Evolutionary conservation across 2,329 filamentous ascomycete species (phyloP).

Genomic region (Plenodomus lindquistii): DNA sequence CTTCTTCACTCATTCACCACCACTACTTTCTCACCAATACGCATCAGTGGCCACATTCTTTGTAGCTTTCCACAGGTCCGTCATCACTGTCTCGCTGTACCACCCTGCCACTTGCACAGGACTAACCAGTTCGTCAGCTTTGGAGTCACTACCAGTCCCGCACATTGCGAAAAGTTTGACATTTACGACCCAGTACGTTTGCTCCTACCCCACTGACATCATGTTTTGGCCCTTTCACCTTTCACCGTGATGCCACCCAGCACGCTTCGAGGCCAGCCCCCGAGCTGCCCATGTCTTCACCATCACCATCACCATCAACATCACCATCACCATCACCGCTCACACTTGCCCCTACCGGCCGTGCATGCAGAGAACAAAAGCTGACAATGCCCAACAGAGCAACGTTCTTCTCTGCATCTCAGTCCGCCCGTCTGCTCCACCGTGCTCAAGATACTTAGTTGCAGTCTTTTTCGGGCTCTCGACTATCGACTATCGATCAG

Average conservation of each 20-base stretch:
- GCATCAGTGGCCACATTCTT: slow-evolving; percentile 51
- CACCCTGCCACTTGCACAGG: slow-evolving; percentile 1
- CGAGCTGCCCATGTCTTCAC: slow-evolving; percentile 1
- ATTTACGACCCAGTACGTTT: slow-evolving; percentile 45
- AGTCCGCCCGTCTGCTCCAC: slow-evolving; percentile 20
- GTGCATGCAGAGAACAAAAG: slow-evolving; percentile 1
- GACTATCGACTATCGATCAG: slow-evolving; percentile 7
- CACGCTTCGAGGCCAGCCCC: slow-evolving; percentile 3
- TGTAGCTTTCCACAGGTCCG: slow-evolving; percentile 49
- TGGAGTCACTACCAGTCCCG: slow-evolving; percentile 47
- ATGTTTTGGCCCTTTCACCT: slow-evolving; percentile 4
- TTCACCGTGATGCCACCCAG: slow-evolving; percentile 6
- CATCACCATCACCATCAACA: slow-evolving; percentile 24
- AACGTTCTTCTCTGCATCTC: slow-evolving; percentile 40
- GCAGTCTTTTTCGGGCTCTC: slow-evolving; percentile 9
- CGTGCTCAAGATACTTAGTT: slow-evolving; percentile 20
- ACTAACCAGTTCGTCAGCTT: slow-evolving; percentile 38
- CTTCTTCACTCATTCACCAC: slow-evolving; percentile 37
- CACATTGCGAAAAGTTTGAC: slow-evolving; percentile 47
- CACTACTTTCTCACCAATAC: slow-evolving; percentile 47
- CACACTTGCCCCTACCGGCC: slow-evolving; percentile 2
- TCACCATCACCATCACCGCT: slow-evolving; percentile 26
- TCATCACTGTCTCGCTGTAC: slow-evolving; percentile 6
- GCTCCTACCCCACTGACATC: slow-evolving; percentile 8
- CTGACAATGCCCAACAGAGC: slow-evolving; percentile 25